Evolutionary conservation across 805 yeast species (phyloP), one percentile per base, ranked within the genome.

Genomic region (Candida ulmi): DNA sequence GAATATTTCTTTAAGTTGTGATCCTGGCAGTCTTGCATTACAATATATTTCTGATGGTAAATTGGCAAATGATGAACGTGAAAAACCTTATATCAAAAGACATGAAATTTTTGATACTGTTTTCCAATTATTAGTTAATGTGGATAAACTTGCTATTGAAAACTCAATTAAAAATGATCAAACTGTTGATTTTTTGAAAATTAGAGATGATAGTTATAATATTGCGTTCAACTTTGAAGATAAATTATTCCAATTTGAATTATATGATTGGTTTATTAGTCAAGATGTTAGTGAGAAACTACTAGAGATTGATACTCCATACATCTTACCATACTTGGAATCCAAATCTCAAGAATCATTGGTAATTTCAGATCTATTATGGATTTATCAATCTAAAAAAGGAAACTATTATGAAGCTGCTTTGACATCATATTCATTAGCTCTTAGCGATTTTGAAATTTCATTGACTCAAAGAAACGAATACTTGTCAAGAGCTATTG

Each of bases 251-350:
- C 99, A 93, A 48, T 88, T 81, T 62, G 85, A 86, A 47, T 75
- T 93, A 47, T 93, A 93, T 60, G 91, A 87, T 58, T 93, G 98
- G 97, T 80, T 88, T 50, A 81, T 88, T 26, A 63, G 71, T 33
- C 86, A 85, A 54, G 90, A 87, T 4, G 74, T 79, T 23, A 81
- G 86, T 44, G 93, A 83, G 40, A 76, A 85, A 45, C 65, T 93
- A 33, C 68, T 91, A 43, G 86, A 83, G 35, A 72, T 91, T 41
- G 84, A 86, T 39, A 87, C 97, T 0, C 85, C 90, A 11, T 91
- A 69, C 53, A 77, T 93, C 29, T 68, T 87, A 43, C 78, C 83
- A 21, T 93, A 85, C 51, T 72, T 93, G 55, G 79, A 80, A 49
- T 85, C 80, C 52, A 77, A 74, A 41, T 68, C 91, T 0, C 60